phyloP scores from a whole-genome alignment of 2,329 filamentous ascomycete species.

The Golovinomyces cichoracearum region DNA sequence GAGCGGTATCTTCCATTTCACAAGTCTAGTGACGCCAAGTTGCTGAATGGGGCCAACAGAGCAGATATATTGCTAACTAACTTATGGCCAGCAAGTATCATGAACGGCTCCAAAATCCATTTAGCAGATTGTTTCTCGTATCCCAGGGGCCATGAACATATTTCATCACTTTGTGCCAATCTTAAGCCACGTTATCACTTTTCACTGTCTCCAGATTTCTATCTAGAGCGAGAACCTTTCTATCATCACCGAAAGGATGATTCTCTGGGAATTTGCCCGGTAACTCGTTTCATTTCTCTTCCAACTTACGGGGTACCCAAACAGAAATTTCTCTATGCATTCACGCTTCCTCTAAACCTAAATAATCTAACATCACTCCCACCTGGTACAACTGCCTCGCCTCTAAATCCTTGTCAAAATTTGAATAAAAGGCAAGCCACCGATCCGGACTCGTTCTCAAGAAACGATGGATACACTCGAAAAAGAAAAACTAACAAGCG shows the following conservation, averaged over 20 bases:
- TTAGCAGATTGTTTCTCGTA: constrained; percentile 26
- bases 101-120: constrained; percentile 36
- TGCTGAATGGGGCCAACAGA: constrained; percentile 46
- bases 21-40: constrained; percentile 47
- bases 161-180: constrained; percentile 52
- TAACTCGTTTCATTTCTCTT: constrained; percentile 79
- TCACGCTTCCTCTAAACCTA: constrained; percentile 38
- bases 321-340: constrained; percentile 59
- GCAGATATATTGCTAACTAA: constrained; percentile 73
- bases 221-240: constrained; percentile 82
- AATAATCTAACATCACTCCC: constrained; percentile 37
- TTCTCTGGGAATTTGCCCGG: constrained; percentile 26
- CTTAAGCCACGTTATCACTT: constrained; percentile 88
- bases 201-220: constrained; percentile 34
- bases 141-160: constrained; percentile 31
- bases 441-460: constrained; percentile 23
- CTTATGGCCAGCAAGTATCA: constrained; percentile 57
- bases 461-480: constrained; percentile 19
- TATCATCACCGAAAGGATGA: constrained; percentile 34
- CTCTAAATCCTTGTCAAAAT: constrained; percentile 28
- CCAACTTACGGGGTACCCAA: constrained; percentile 54
- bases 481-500: constrained; percentile 16
- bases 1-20: constrained; percentile 58
- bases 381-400: constrained; percentile 46
- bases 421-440: constrained; percentile 31